Percentiles rank a stretch among this genome's conserved stretches.
Conservation (phyloP, 352 stramenopile species). For the Pythium aristosporum region DNA sequence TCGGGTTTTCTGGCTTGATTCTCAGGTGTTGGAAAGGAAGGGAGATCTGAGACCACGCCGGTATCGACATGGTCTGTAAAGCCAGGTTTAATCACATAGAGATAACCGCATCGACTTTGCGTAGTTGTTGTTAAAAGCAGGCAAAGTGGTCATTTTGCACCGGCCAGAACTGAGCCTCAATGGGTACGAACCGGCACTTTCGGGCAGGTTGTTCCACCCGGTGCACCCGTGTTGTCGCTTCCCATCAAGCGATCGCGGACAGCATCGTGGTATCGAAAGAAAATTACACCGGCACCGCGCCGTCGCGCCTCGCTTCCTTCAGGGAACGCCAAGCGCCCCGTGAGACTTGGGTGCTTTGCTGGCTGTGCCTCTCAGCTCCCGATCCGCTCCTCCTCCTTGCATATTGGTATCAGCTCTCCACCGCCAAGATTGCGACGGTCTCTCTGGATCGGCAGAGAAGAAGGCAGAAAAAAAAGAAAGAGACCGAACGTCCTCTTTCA, state of each 20-base stretch:
- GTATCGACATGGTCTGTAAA: neutral
- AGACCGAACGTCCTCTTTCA: constrained; percentile 1
- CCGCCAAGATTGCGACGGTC: neutral
- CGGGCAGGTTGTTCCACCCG: neutral
- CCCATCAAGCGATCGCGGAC: too few relatives aligned
- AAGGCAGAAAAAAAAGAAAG: neutral
- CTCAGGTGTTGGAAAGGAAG: constrained; percentile 1
- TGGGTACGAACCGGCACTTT: neutral
- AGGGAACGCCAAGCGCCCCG: too few relatives aligned
- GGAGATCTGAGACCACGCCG: neutral
- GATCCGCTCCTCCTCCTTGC: neutral
- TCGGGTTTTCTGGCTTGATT: constrained; percentile 4
- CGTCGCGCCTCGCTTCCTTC: too few relatives aligned
- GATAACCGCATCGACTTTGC: too few relatives aligned
- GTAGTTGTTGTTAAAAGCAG: neutral
- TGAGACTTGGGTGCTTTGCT: too few relatives aligned
- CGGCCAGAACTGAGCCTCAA: neutral
- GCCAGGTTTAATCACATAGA: too few relatives aligned
- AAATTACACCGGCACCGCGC: too few relatives aligned
- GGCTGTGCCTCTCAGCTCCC: too few relatives aligned
- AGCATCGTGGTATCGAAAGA: too few relatives aligned
- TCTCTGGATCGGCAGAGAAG: constrained; percentile 5
- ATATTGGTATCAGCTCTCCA: neutral
- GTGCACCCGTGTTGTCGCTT: too few relatives aligned
- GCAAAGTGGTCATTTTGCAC: neutral